Evolutionary conservation across 2,329 filamentous ascomycete genomes (phyloP).

Genomic region (Colletotrichum sp.): DNA sequence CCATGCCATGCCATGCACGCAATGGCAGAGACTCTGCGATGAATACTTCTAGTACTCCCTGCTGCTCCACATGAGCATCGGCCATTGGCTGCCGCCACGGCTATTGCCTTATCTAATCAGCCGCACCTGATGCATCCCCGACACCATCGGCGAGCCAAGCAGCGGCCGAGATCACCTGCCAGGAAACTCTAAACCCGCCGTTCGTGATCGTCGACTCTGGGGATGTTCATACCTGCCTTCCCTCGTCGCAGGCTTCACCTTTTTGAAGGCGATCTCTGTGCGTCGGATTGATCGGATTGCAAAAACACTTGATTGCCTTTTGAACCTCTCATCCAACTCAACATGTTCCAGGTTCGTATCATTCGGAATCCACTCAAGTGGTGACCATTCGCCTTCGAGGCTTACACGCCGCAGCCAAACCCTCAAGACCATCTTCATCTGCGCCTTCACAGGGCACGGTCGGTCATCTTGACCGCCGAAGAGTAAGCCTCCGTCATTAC

Average conservation of each 20-base stretch:
- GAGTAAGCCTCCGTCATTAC: constrained; percentile 54
- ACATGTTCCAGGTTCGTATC: constrained; percentile 18
- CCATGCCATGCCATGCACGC: neutral
- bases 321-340: neutral
- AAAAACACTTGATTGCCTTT: neutral
- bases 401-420: constrained; percentile 51
- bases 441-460: constrained; percentile 82
- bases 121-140: neutral
- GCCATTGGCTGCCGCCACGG: neutral
- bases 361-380: neutral
- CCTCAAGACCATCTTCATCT: constrained; percentile 78
- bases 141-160: neutral
- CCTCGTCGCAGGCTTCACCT: neutral
- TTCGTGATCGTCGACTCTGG: neutral
- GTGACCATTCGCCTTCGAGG: neutral
- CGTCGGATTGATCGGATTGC: neutral
- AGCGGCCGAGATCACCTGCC: neutral
- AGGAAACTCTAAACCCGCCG: constrained; percentile 1
- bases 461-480: constrained; percentile 78
- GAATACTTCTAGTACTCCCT: neutral
- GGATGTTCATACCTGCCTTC: neutral
- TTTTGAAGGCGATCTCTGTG: neutral
- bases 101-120: constrained; percentile 11
- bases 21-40: neutral
- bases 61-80: neutral